phyloP scores from a whole-genome alignment of 495 filamentous ascomycete genomes.

The Geopyxis carbonaria region DNA sequence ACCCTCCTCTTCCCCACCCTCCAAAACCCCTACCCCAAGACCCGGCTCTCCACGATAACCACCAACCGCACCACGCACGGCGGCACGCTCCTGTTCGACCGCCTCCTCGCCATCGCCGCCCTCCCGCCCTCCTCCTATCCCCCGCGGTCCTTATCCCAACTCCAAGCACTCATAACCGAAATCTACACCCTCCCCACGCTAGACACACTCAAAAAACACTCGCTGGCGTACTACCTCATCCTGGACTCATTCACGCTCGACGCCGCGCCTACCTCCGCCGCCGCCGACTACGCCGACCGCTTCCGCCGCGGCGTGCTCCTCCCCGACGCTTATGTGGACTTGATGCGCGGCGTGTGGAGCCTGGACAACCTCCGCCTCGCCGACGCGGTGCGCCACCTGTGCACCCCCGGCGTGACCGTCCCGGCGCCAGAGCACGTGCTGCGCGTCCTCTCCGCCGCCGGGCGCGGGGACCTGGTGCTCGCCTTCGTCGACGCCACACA shows the following conservation, averaged over 20 bases:
- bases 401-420: not conserved
- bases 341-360: constrained; percentile 3
- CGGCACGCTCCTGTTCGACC: constrained; percentile 7
- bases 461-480: not conserved
- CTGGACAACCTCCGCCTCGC: constrained; percentile 16
- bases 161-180: constrained; percentile 11
- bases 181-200: constrained; percentile 16
- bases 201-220: constrained; percentile 20
- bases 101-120: constrained; percentile 13
- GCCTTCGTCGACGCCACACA: not conserved
- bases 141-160: constrained; percentile 15
- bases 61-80: not conserved
- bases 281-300: constrained; percentile 1
- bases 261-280: constrained; percentile 14
- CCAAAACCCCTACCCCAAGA: not conserved
- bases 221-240: constrained; percentile 21
- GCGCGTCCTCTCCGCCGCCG: not conserved
- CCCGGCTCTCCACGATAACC: not conserved
- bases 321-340: not conserved
- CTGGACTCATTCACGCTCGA: constrained; percentile 18
- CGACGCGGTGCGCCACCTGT: not conserved
- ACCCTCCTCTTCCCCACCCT: constrained; percentile 1
- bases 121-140: constrained; percentile 15
- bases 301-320: not conserved
- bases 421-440: constrained; percentile 1